Evolutionary conservation across 371 early-diverging fungal genomes (phyloP).

Genomic region (Mortierella sp.): DNA sequence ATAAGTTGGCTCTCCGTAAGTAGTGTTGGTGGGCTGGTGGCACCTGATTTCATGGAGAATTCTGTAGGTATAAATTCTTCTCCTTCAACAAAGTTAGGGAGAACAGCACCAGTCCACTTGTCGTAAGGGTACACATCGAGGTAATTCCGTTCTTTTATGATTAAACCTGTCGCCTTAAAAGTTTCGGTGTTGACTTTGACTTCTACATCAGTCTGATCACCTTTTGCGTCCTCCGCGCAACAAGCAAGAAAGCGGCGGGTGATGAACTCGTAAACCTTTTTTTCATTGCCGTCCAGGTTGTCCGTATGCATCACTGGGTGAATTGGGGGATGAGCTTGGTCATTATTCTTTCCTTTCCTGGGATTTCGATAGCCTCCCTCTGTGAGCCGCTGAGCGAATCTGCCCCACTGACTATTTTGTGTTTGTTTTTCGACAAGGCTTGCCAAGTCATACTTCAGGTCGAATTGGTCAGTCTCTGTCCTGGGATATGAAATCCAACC

Average conservation of each 20-base stretch:
- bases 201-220: slow-evolving; percentile 85
- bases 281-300: slow-evolving; percentile 78
- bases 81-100: slow-evolving; percentile 79
- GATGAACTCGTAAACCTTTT: slow-evolving; percentile 93
- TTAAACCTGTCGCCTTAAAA: slow-evolving; percentile 85
- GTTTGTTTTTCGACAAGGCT: slow-evolving; percentile 77
- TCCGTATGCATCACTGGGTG: slow-evolving; percentile 90
- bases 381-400: slow-evolving; percentile 75
- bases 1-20: slow-evolving; percentile 97
- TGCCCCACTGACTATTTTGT: slow-evolving; percentile 72
- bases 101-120: slow-evolving; percentile 85
- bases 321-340: slow-evolving; percentile 99
- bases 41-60: slow-evolving; percentile 75
- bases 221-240: slow-evolving; percentile 96
- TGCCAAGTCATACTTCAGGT: slow-evolving; percentile 80
- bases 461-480: slow-evolving; percentile 99
- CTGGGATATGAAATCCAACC: slow-evolving; percentile 99
- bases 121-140: slow-evolving; percentile 97
- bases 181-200: slow-evolving; percentile 76
- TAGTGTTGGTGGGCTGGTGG: slow-evolving; percentile 85
- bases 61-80: slow-evolving; percentile 80
- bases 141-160: slow-evolving; percentile 90
- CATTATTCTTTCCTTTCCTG: slow-evolving; percentile 93
- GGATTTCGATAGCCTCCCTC: slow-evolving; percentile 87
- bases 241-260: slow-evolving; percentile 94